Conservation (phyloP, 164 flowering plant genomes). For the Piper longum region DNA sequence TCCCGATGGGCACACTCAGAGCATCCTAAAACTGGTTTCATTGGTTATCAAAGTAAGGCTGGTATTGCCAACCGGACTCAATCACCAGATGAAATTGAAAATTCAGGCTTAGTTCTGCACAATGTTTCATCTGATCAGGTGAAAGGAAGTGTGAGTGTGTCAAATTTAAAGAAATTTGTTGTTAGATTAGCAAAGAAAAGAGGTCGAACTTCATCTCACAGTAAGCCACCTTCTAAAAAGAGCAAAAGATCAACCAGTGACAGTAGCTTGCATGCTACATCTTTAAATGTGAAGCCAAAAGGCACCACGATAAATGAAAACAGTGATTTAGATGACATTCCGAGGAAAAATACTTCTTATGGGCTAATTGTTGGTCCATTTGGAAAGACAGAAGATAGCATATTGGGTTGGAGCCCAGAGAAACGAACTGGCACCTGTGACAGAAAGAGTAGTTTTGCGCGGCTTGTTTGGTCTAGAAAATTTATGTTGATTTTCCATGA, state of each 20-base stretch:
- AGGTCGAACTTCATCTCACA: slow-evolving; percentile 19
- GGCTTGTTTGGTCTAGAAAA: slow-evolving; percentile 86
- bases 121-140: slow-evolving; percentile 11
- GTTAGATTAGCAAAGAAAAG: slow-evolving; percentile 28
- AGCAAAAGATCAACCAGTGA: slow-evolving; percentile 20
- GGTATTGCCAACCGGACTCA: slow-evolving; percentile 13
- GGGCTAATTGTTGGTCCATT: slow-evolving; percentile 89
- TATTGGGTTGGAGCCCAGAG: slow-evolving; percentile 84
- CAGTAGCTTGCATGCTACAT: slow-evolving; percentile 28
- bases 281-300: slow-evolving; percentile 23
- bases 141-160: slow-evolving; percentile 6
- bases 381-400: slow-evolving; percentile 54
- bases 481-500: slow-evolving; percentile 86
- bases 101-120: slow-evolving; percentile 8
- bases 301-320: slow-evolving; percentile 13
- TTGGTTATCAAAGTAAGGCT: slow-evolving; percentile 40
- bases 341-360: slow-evolving; percentile 51
- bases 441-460: slow-evolving; percentile 68
- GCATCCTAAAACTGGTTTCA: slow-evolving; percentile 29
- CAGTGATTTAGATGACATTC: slow-evolving; percentile 42
- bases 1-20: slow-evolving; percentile 95
- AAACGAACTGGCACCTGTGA: slow-evolving; percentile 92
- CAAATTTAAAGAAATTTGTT: slow-evolving; percentile 11
- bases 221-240: slow-evolving; percentile 20
- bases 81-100: slow-evolving; percentile 16